Evolutionary conservation across 129 eudicot genomes (phyloP), one percentile per base, ranked within the genome.

Genomic region (Artemisia tridentata): DNA sequence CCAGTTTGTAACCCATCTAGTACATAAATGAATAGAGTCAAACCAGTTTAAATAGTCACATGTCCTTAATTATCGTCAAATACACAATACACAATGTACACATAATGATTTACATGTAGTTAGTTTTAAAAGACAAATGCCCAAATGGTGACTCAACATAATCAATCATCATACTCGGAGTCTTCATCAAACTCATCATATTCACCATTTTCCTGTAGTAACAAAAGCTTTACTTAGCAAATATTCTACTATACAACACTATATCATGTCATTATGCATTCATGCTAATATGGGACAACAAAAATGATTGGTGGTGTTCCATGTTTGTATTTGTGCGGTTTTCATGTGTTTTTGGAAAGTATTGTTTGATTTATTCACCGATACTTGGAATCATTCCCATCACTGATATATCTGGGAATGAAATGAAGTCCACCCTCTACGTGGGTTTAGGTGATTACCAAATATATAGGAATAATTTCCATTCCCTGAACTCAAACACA

Each of bases 141-240:
- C 43, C 7, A 38, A 38, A 38, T 38, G 43, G 43, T 38, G 43
- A 38, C 43, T 38, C 43, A 38, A 7, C 9, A 38, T 38, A 38
- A 20, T 47, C 66, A 68, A 58, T 54, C 84, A 41, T 81, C 84
- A 65, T 76, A 88, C 20, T 88, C 91, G 1, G 87, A 79, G 61
- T 83, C 96, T 16, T 82, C 86, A 16, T 81, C 85, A 25, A 71
- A 17, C 50, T 71, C 82, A 29, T 54, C 71, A 45, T 74, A 72
- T 72, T 86, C 90, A 15, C 92, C 88, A 79, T 68, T 82, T 80
- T 86, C 96, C 96, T 89, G 82, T 65, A 84, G 65, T 59, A 38
- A 38, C 9, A 38, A 38, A 38, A 38, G 43, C 43, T 38, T 38
- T 38, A 38, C 0, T 7, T 38, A 38, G 10, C 43, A 10, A 38